These are phyloP conservation scores for Penicillium rolfsii DNA, from an alignment of 2,329 filamentous ascomycete genomes.

Conservation along the genomic window DNA sequence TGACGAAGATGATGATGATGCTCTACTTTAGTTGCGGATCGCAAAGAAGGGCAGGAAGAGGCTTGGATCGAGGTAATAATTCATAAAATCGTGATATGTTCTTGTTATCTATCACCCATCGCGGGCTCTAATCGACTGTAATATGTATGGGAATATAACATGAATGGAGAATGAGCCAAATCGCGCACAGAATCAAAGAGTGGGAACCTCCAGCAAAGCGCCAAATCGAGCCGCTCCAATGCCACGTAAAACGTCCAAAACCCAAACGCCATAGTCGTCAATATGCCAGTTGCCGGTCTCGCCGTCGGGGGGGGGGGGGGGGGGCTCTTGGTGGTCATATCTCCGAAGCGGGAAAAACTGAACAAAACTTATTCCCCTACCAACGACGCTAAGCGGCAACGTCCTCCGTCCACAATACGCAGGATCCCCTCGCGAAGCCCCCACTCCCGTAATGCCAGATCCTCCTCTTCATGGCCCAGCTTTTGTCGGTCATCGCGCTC, in stretches of 20 bases:
- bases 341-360: background rate
- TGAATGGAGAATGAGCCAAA: background rate
- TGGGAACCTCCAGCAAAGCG: background rate
- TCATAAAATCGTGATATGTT: background rate
- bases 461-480: conserved; percentile 39
- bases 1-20: too few species aligned
- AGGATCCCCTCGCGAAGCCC: conserved; percentile 42
- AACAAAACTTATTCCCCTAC: conserved; percentile 14
- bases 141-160: background rate
- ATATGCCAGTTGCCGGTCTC: background rate
- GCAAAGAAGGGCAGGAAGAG: too few species aligned
- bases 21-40: too few species aligned
- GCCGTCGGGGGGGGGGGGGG: background rate
- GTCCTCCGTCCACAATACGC: conserved; percentile 20
- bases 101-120: background rate
- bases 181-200: background rate
- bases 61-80: background rate
- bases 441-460: conserved; percentile 48
- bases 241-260: background rate
- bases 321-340: background rate
- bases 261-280: background rate
- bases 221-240: background rate
- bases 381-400: conserved; percentile 28
- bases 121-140: background rate
- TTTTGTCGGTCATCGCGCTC: conserved; percentile 58